Conservation (phyloP, 2,329 filamentous ascomycete species). For the Fusarium transvaalense region DNA sequence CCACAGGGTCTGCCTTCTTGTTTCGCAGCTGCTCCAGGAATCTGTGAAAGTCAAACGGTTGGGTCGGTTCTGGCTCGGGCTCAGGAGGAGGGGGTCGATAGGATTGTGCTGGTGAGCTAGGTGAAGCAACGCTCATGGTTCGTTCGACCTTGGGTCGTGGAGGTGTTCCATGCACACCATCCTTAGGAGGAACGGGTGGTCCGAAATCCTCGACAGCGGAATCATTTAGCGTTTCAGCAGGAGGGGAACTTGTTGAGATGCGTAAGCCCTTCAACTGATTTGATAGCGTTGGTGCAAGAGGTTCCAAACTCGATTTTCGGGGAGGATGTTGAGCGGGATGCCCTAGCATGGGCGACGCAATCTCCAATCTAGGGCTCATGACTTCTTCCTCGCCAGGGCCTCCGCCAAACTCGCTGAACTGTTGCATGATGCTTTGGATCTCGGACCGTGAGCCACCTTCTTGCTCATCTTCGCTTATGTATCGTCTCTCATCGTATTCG, state of each 20-base stretch:
- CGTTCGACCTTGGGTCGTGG: conserved; percentile 57
- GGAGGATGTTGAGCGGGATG: conserved; percentile 78
- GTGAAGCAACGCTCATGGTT: conserved; percentile 49
- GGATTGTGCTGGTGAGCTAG: conserved; percentile 64
- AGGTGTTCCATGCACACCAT: conserved; percentile 61
- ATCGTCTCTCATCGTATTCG: conserved; percentile 68
- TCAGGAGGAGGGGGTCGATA: conserved; percentile 78
- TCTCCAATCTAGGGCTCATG: conserved; percentile 89
- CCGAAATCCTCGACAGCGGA: conserved; percentile 60
- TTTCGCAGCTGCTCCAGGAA: conserved; percentile 97
- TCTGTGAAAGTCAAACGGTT: conserved; percentile 96
- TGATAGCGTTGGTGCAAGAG: conserved; percentile 65
- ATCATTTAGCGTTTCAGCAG: conserved; percentile 55
- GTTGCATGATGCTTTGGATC: conserved; percentile 97
- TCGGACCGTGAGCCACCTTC: conserved; percentile 82
- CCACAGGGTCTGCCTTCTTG: conserved; percentile 97
- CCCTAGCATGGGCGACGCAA: conserved; percentile 82
- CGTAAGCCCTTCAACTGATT: conserved; percentile 61
- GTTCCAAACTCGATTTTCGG: conserved; percentile 87
- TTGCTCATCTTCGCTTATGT: conserved; percentile 71
- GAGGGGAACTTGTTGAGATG: conserved; percentile 56
- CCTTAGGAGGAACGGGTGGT: conserved; percentile 72
- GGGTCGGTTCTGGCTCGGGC: conserved; percentile 81
- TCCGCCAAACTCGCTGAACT: conserved; percentile 82
- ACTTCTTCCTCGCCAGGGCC: conserved; percentile 83